Evolutionary conservation across 306 rosid species (phyloP).

Genomic region (Astragalus glycyphyllos): DNA sequence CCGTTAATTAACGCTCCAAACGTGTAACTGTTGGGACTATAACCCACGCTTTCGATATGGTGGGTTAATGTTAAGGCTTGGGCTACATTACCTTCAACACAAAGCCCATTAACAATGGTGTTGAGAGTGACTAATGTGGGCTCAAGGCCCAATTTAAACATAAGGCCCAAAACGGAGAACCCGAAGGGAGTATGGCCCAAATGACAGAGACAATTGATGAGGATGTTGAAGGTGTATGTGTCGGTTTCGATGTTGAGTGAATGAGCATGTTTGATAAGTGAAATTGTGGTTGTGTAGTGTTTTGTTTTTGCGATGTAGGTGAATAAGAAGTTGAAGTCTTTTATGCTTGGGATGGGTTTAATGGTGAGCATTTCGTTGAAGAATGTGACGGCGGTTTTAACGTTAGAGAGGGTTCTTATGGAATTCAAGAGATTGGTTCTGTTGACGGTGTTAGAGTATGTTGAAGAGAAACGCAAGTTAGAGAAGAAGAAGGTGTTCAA

Average conservation of each 20-base stretch:
- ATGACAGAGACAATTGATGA: slow-evolving; percentile 43
- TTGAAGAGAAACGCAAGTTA: slow-evolving; percentile 3
- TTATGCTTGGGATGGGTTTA: slow-evolving; percentile 30
- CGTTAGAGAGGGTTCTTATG: slow-evolving; percentile 19
- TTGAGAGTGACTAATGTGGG: slow-evolving; percentile 10
- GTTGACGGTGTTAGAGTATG: neutral
- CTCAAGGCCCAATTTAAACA: slow-evolving; percentile 38
- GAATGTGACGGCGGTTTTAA: slow-evolving; percentile 37
- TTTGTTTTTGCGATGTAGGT: slow-evolving; percentile 40
- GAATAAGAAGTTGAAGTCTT: slow-evolving; percentile 42
- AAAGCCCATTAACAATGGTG: slow-evolving; percentile 46
- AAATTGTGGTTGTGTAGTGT: slow-evolving; percentile 28
- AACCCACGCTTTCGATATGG: slow-evolving; percentile 34
- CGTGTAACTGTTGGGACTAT: slow-evolving; percentile 27
- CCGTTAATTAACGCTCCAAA: slow-evolving; percentile 43
- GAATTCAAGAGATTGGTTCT: slow-evolving; percentile 25
- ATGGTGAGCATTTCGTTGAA: slow-evolving; percentile 44
- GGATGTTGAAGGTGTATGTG: slow-evolving; percentile 39
- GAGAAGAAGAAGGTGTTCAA: neutral
- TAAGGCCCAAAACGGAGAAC: slow-evolving; percentile 40
- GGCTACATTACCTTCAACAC: slow-evolving; percentile 13
- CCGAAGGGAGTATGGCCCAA: slow-evolving; percentile 5
- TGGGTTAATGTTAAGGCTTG: neutral
- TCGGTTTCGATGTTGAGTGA: neutral
- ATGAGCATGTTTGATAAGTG: slow-evolving; percentile 30